These are phyloP conservation scores for Cymbopogon citratus DNA, from an alignment of 176 grass and related monocot genomes.

Conservation along the genomic window DNA sequence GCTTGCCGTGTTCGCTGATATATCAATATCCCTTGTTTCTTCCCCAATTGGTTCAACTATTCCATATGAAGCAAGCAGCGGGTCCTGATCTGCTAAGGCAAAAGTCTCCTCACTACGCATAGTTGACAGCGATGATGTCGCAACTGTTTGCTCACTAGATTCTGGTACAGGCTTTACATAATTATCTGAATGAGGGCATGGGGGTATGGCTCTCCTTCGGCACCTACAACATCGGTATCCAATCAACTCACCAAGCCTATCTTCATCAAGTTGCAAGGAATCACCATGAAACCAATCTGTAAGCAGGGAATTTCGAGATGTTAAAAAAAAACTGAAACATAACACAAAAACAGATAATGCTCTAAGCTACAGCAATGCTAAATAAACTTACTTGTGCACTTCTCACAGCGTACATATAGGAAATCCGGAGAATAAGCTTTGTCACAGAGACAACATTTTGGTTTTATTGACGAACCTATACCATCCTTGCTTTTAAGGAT, in stretches of 20 bases:
- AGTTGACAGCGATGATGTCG: constrained; percentile 27
- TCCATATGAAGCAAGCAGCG: constrained; percentile 50
- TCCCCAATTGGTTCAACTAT: constrained; percentile 41
- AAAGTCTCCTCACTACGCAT: constrained; percentile 37
- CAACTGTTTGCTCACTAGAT: constrained; percentile 58
- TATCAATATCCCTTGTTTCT: constrained; percentile 35
- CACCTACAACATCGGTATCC: constrained; percentile 81
- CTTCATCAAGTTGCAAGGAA: constrained; percentile 76
- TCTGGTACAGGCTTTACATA: constrained; percentile 56
- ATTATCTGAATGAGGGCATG: constrained; percentile 61
- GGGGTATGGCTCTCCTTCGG: constrained; percentile 72
- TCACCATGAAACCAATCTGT: constrained; percentile 97
- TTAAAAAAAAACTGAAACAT: constrained; percentile 15
- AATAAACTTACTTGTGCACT: constrained; percentile 62
- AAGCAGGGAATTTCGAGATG: constrained; percentile 17
- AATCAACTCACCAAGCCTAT: constrained; percentile 56
- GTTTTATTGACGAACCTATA: constrained; percentile 37
- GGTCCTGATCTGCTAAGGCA: constrained; percentile 41
- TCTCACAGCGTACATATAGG: constrained; percentile 81
- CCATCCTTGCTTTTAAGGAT: constrained; percentile 71
- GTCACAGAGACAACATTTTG: constrained; percentile 70
- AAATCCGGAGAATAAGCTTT: constrained; percentile 55
- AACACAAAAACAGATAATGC: constrained; percentile 4
- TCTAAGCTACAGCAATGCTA: constrained; percentile 6
- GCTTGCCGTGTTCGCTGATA: constrained; percentile 21